A percentile compares a stretch with the other conserved stretches of the same genome.
phyloP scores from a whole-genome alignment of 148 eudicot species.

The Vaccinium darrowii region DNA sequence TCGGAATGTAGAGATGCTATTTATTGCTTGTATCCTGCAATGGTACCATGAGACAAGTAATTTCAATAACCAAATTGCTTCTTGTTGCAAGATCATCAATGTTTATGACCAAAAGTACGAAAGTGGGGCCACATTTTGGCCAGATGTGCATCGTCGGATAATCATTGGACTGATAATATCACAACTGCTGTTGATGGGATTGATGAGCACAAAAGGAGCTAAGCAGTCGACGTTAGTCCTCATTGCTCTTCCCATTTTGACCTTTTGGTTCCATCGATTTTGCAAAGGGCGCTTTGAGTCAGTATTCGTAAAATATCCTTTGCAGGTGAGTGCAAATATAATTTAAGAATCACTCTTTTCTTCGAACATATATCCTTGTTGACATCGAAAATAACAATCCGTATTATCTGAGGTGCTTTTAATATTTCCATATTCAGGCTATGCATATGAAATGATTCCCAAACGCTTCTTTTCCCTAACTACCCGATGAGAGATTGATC shows the following conservation, averaged over 20 bases:
- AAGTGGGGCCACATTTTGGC: conserved; percentile 92
- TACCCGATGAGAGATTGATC: neutral
- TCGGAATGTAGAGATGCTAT: neutral
- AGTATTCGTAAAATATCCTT: conserved; percentile 61
- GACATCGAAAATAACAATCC: neutral
- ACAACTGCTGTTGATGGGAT: conserved; percentile 69
- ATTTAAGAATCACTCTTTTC: neutral
- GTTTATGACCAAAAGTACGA: conserved; percentile 91
- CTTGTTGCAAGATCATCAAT: conserved; percentile 67
- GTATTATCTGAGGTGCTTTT: neutral
- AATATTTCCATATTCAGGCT: neutral
- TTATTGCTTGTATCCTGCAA: neutral
- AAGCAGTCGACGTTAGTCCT: conserved; percentile 51
- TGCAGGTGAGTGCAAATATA: conserved; percentile 54
- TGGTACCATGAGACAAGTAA: neutral
- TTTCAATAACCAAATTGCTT: conserved; percentile 14
- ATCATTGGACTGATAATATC: conserved; percentile 70
- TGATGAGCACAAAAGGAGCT: conserved; percentile 64
- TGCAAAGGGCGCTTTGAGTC: conserved; percentile 95
- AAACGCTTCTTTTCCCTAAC: neutral
- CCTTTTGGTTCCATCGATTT: conserved; percentile 75
- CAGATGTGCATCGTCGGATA: conserved; percentile 82
- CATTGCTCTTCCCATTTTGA: conserved; percentile 72
- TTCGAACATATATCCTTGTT: neutral
- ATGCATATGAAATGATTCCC: neutral